phyloP scores from a whole-genome alignment of 176 grass and related monocot genomes.

The Carex scoparia region DNA sequence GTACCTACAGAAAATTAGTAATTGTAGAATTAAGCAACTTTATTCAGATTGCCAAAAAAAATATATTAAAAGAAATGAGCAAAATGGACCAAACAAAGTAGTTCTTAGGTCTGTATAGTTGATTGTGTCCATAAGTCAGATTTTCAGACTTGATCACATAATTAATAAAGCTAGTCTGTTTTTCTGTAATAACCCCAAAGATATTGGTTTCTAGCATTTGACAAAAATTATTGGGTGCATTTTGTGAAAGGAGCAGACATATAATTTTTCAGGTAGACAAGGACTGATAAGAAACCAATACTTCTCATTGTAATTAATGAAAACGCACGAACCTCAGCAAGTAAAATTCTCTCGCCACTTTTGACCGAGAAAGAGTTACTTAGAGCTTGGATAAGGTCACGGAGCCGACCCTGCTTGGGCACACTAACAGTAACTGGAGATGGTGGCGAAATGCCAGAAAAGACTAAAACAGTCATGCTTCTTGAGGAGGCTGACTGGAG shows the following conservation, averaged over 20 bases:
- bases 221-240: background rate
- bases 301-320: background rate
- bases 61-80: constrained; percentile 16
- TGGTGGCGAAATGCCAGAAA: constrained; percentile 64
- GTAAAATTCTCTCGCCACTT: constrained; percentile 80
- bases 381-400: constrained; percentile 80
- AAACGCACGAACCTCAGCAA: constrained; percentile 73
- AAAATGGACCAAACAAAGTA: background rate
- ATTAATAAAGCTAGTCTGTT: background rate
- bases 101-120: background rate
- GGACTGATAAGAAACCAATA: background rate
- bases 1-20: constrained; percentile 51
- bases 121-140: background rate
- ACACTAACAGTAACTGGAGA: constrained; percentile 78
- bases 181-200: background rate
- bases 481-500: constrained; percentile 85
- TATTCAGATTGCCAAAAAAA: constrained; percentile 25
- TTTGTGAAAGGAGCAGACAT: background rate
- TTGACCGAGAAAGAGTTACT: constrained; percentile 64
- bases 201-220: background rate
- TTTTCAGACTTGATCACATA: background rate
- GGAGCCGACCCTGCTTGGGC: constrained; percentile 87
- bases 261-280: background rate
- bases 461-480: constrained; percentile 64
- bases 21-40: constrained; percentile 15